Evolutionary conservation across 805 yeast genomes (phyloP), one percentile per base, ranked within the genome.

Genomic region (Cyberlindnera meyerae): DNA sequence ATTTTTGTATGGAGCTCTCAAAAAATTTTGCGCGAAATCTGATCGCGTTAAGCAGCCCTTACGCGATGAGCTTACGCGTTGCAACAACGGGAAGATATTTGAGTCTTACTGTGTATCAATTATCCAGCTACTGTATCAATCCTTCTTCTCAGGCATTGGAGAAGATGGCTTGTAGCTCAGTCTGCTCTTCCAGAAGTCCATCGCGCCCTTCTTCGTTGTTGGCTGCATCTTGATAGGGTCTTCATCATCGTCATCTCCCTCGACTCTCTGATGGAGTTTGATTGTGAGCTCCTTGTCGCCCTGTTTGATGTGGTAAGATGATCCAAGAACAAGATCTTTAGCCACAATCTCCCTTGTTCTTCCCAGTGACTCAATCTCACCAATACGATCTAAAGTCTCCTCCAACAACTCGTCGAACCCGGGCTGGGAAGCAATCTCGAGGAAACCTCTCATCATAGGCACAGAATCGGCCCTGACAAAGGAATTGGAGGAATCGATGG

Each of bases 391-490:
- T 8, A 75, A 59, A 0, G 90, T 79, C 34, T 80, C 83, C 13
- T 72, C 70, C 20, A 85, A 59, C 16, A 84, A 60, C 39, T 77
- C 71, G 30, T 81, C 79, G 46, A 85, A 85, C 8, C 81, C 83
- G 1, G 85, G 82, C 58, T 75, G 78, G 3, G 74, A 62, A 2
- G 80, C 79, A 34, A 85, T 81, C 53, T 85, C 94, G 41, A 82
- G 75, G 55, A 85, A 85, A 5, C 90, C 94, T 47, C 89, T 71
- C 94, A 85, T 82, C 94, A 85, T 84, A 1, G 90, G 89, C 3
- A 82, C 82, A 8, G 86, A 77, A 55, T 85, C 95, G 0, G 95
- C 90, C 24, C 82, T 64, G 3, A 85, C 95, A 35, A 73, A 65
- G 0, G 86, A 77, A 39, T 74, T 71, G 6, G 51, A 43, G 1